phyloP scores from a whole-genome alignment of 768 basidiomycete genomes.

The Russula emetica region DNA sequence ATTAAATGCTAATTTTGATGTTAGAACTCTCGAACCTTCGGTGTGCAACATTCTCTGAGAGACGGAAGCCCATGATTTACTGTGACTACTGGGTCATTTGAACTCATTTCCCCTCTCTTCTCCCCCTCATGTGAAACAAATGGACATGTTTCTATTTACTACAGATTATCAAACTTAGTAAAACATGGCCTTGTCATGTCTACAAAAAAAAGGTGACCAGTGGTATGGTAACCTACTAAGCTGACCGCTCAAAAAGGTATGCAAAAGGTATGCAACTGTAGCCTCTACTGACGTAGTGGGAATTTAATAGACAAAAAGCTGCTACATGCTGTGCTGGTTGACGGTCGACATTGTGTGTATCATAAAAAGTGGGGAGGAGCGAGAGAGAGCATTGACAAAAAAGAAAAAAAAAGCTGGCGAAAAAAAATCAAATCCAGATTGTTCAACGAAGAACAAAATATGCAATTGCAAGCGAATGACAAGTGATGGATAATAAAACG shows the following conservation, averaged over 20 bases:
- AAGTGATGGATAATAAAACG: conserved; percentile 1
- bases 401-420: background rate
- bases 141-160: background rate
- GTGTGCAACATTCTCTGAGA: background rate
- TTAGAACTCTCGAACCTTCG: background rate
- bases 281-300: background rate
- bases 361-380: background rate
- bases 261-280: background rate
- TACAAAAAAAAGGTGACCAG: background rate
- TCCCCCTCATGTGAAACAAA: background rate
- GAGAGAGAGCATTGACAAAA: background rate
- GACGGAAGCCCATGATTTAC: too few species aligned
- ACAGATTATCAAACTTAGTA: background rate
- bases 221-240: background rate
- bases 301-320: conserved; percentile 18
- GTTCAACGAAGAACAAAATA: conserved; percentile 8
- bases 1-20: background rate
- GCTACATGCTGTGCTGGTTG: background rate
- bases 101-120: too few species aligned
- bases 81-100: too few species aligned
- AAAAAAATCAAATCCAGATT: background rate
- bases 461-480: conserved; percentile 15
- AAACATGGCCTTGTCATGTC: background rate
- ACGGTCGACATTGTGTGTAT: background rate
- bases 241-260: background rate